Conservation (phyloP, 257 asterid species). For the Przewalskia tangutica region DNA sequence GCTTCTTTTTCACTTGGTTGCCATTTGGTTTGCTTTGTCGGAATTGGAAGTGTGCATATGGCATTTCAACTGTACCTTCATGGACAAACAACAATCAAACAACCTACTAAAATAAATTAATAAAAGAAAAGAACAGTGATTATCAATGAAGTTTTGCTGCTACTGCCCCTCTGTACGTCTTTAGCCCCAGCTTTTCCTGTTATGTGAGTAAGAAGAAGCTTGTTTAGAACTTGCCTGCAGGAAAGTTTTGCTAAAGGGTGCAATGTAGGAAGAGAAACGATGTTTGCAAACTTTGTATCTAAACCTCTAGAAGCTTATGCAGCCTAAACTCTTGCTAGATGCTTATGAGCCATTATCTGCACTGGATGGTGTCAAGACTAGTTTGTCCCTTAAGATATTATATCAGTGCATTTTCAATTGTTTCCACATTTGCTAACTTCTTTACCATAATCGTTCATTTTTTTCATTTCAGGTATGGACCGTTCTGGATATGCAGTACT, state of each 20-base stretch:
- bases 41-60: background rate
- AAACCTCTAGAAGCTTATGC: background rate
- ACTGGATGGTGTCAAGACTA: background rate
- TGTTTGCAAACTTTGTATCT: background rate
- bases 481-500: conserved; percentile 99
- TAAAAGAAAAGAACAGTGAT: background rate
- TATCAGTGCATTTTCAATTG: background rate
- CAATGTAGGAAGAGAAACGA: background rate
- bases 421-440: background rate
- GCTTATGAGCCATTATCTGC: background rate
- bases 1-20: background rate
- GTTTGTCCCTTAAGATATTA: background rate
- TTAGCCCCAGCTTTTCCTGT: background rate
- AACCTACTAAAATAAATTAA: background rate
- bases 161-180: background rate
- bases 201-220: background rate
- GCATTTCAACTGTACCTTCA: background rate
- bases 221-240: background rate
- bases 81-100: background rate
- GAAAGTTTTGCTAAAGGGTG: background rate
- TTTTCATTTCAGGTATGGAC: conserved; percentile 65
- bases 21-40: background rate
- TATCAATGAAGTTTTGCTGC: background rate
- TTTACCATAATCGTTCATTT: background rate
- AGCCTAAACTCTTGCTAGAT: background rate